Conservation (phyloP, 768 basidiomycete genomes). For the Lentinula detonsa region DNA sequence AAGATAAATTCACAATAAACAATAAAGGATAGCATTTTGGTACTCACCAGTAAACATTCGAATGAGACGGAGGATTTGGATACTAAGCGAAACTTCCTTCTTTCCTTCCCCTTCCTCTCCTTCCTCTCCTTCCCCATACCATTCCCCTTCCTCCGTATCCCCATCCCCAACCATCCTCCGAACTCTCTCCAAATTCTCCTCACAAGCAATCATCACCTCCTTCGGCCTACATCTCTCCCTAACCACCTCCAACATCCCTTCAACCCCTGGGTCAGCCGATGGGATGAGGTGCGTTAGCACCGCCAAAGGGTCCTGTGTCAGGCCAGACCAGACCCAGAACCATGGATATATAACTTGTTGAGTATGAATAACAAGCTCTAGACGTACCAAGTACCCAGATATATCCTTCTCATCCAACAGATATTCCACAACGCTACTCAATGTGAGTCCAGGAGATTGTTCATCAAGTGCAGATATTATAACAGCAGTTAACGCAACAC, state of each 20-base stretch:
- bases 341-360: no score
- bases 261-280: constrained; percentile 26
- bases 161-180: not conserved
- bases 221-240: constrained; percentile 36
- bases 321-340: no score
- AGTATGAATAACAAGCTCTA: not conserved
- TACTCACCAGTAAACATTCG: constrained; percentile 30
- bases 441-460: constrained; percentile 19
- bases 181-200: constrained; percentile 27
- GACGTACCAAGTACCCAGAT: constrained; percentile 13
- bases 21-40: no score
- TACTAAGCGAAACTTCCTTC: constrained; percentile 1
- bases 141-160: no score
- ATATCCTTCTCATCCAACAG: constrained; percentile 12
- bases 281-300: constrained; percentile 33
- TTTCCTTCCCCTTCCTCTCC: constrained; percentile 14
- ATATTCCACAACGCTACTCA: constrained; percentile 25
- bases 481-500: constrained; percentile 25
- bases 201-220: constrained; percentile 39
- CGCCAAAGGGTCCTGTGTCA: constrained; percentile 36
- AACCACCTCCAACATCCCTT: constrained; percentile 32
- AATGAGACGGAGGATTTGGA: constrained; percentile 30
- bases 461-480: constrained; percentile 30
- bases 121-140: no score
- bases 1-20: not conserved